Evolutionary conservation across 805 yeast species (phyloP), one percentile per base, ranked within the genome.

Genomic region (Komagataella populi): DNA sequence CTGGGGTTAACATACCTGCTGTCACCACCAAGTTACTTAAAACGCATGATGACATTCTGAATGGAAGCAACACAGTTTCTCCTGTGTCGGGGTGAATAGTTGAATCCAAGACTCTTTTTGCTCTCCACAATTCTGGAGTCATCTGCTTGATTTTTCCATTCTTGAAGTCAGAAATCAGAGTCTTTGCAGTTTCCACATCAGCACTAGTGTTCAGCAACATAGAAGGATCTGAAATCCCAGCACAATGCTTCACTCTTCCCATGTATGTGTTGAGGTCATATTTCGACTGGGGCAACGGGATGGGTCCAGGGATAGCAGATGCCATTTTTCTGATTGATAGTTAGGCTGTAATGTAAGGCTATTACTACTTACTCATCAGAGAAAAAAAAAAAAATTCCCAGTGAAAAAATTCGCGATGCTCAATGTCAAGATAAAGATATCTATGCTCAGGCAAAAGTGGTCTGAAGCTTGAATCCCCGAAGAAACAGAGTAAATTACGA

Each of bases 1-100:
- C 85, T 6, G 99, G 99, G 1, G 97, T 91, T 57, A 93, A 76
- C 99, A 93, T 93, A 57, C 99, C 99, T 3, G 85, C 91, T 5
- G 98, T 91, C 49, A 93, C 98, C 20, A 91, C 91, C 67, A 93
- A 70, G 66, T 93, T 93, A 8, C 96, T 87, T 51, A 93, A 71
- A 16, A 93, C 99, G 70, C 93, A 88, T 36, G 91, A 84, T 22
- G 96, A 88, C 99, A 93, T 93, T 68, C 99, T 78, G 69, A 93
- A 93, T 2, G 99, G 99, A 51, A 93, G 71, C 24, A 87, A 63
- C 10, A 93, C 96, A 1, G 95, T 85, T 60, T 88, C 93, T 1
- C 97, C 96, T 5, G 95, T 91, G 64, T 93, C 99, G 49, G 99
- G 99, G 66, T 93, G 99, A 46, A 89, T 79, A 1, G 96, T 83